Evolutionary conservation across 1,284 basidiomycete genomes (phyloP).

Genomic region (Pholiota adiposa): DNA sequence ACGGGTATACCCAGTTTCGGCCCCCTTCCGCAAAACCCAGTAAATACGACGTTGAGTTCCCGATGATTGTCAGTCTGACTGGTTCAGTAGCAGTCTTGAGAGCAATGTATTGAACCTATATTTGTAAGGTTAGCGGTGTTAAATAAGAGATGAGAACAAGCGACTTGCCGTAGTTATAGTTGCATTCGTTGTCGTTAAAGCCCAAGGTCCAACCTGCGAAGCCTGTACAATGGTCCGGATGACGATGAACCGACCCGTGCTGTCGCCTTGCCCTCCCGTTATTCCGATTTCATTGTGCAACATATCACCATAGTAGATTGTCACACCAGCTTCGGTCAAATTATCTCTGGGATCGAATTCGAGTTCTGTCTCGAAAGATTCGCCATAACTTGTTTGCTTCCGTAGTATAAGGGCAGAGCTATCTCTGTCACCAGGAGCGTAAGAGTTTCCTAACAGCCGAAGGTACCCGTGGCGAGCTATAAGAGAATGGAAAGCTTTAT

Average conservation of each 20-base stretch:
- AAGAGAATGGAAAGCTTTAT: constrained; percentile 5
- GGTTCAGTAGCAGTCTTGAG: background rate
- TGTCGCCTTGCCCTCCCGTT: background rate
- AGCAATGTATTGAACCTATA: background rate
- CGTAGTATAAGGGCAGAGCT: background rate
- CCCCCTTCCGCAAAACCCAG: constrained; percentile 1
- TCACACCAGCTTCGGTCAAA: constrained; percentile 4
- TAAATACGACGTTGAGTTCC: background rate
- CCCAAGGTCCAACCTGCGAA: constrained; percentile 2
- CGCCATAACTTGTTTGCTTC: background rate
- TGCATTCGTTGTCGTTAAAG: constrained; percentile 5
- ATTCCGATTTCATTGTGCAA: constrained; percentile 9
- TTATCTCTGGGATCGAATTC: background rate
- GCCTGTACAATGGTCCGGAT: constrained; percentile 1
- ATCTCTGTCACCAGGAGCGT: constrained; percentile 6
- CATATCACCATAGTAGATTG: constrained; percentile 3
- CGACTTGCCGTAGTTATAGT: constrained; percentile 1
- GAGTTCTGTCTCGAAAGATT: background rate
- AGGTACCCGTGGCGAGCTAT: background rate
- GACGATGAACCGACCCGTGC: background rate
- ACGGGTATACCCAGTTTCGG: background rate
- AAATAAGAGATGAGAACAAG: background rate
- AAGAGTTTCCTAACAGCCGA: constrained; percentile 4
- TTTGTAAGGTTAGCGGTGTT: background rate
- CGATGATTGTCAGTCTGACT: background rate